Conservation (phyloP, 139 green algal species). For the Medakamo hakoo region DNA sequence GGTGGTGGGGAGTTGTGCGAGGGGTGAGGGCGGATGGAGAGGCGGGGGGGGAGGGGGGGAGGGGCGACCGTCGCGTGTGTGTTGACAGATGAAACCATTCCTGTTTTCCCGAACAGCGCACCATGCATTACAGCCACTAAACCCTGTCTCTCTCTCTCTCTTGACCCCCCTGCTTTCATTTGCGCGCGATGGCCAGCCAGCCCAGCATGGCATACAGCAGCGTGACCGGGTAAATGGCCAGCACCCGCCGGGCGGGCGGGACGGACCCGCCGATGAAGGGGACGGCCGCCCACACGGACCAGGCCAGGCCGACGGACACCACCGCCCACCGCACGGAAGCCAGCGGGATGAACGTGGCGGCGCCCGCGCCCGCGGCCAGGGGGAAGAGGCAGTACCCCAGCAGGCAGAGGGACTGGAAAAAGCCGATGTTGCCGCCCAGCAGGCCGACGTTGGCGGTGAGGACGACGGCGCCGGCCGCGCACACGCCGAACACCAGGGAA, state of each 20-base stretch:
- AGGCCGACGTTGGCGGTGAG: constrained; percentile 93
- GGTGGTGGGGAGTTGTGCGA: background rate
- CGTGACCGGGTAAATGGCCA: constrained; percentile 87
- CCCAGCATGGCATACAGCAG: constrained; percentile 71
- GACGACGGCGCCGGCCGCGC: constrained; percentile 71
- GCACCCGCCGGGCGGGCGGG: constrained; percentile 35
- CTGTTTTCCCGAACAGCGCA: too few relatives aligned
- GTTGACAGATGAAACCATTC: background rate
- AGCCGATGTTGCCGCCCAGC: constrained; percentile 90
- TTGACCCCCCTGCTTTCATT: constrained; percentile 4
- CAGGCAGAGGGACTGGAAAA: constrained; percentile 89
- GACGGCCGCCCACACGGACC: constrained; percentile 60
- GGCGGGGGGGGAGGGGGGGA: too few relatives aligned
- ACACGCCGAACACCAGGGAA: constrained; percentile 78
- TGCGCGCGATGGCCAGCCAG: constrained; percentile 74
- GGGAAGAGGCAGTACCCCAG: constrained; percentile 99
- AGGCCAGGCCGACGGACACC: constrained; percentile 42
- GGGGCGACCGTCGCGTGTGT: too few relatives aligned
- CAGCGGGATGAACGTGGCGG: constrained; percentile 31
- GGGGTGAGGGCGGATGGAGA: background rate
- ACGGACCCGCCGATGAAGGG: constrained; percentile 81
- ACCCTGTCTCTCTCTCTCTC: background rate
- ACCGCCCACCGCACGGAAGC: constrained; percentile 19
- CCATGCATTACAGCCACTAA: too few relatives aligned
- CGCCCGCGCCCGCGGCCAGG: constrained; percentile 62